Evolutionary conservation across 352 stramenopile genomes (phyloP).

Genomic region (Pythium aphanidermatum): DNA sequence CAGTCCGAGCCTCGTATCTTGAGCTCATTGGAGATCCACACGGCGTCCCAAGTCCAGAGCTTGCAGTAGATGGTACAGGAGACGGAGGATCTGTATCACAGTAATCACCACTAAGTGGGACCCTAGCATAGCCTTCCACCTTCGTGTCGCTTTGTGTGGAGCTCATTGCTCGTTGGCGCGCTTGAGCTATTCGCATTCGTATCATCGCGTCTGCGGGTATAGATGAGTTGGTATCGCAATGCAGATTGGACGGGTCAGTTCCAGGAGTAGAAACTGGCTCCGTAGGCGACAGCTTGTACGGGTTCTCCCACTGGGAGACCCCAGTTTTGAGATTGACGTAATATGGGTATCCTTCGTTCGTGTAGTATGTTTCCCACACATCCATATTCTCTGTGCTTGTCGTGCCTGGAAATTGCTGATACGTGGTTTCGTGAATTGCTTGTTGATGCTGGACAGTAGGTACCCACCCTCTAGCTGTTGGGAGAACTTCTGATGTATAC

Average conservation of each 20-base stretch:
- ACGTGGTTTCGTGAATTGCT: too few relatives aligned
- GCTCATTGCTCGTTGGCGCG: constrained; percentile 17
- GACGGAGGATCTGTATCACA: too few relatives aligned
- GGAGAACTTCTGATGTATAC: too few relatives aligned
- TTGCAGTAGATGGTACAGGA: constrained; percentile 16
- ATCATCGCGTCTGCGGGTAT: constrained; percentile 38
- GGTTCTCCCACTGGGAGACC: constrained; percentile 75
- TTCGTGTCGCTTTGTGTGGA: too few relatives aligned
- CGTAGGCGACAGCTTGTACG: constrained; percentile 2
- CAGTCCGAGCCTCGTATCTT: constrained; percentile 47
- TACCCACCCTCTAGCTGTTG: too few relatives aligned
- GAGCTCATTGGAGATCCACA: constrained; percentile 12
- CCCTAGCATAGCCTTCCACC: too few relatives aligned
- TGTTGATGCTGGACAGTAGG: too few relatives aligned
- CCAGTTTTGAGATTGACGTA: constrained; percentile 68
- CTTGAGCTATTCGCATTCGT: constrained; percentile 37
- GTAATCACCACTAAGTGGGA: too few relatives aligned
- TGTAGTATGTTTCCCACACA: constrained; percentile 67
- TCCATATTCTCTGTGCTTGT: constrained; percentile 3
- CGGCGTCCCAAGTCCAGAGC: not conserved
- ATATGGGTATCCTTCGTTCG: constrained; percentile 67
- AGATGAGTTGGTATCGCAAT: not conserved
- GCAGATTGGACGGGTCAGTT: too few relatives aligned
- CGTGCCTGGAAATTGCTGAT: too few relatives aligned
- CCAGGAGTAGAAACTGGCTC: not conserved